Evolutionary conservation across 2,329 filamentous ascomycete genomes (phyloP), one percentile per base, ranked within the genome.

Genomic region (Aspergillus hortae): DNA sequence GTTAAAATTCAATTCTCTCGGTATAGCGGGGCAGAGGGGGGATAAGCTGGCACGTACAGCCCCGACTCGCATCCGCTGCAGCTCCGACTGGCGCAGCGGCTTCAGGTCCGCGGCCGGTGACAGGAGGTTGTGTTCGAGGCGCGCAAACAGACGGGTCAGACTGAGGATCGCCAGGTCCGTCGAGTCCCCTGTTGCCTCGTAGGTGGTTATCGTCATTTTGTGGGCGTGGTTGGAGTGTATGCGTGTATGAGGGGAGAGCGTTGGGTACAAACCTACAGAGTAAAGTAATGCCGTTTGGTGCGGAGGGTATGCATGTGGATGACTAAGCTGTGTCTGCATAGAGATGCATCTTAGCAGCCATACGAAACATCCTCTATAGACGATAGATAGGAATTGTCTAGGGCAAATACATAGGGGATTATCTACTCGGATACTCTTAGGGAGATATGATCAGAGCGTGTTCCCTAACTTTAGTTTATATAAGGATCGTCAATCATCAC

Each of bases 111-210:
- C 59, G 11, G 59, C 63, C 7, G 65, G 61, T 4, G 73, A 71
- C 47, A 76, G 68, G 35, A 77, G 62, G 46, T 77, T 74, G 52
- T 72, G 62, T 53, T 74, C 73, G 21, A 76, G 67, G 27, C 74
- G 71, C 14, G 68, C 63, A 38, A 77, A 64, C n/a, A 76, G 65
- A 40, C 73, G 71, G 27, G 71, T 64, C 14, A 76, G 62, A 45
- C 69, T 74, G 38, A 76, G 64, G n/a, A 69, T 61, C 21, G 64
- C 62, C 35, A 66, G 57, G 33, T 71, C 64, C 14, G 64, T 59
- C 19, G 66, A 58, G 1, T 59, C 54, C 23, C 46, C 30, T 27
- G 35, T 9, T 15, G 42, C 50, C 30, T 56, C 46, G 25, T 54
- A 60, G 2, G 53, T 56, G 23, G 61, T 61, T 48, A 61, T 45